phyloP scores from a whole-genome alignment of 495 filamentous ascomycete genomes.

The Neurospora sp. region DNA sequence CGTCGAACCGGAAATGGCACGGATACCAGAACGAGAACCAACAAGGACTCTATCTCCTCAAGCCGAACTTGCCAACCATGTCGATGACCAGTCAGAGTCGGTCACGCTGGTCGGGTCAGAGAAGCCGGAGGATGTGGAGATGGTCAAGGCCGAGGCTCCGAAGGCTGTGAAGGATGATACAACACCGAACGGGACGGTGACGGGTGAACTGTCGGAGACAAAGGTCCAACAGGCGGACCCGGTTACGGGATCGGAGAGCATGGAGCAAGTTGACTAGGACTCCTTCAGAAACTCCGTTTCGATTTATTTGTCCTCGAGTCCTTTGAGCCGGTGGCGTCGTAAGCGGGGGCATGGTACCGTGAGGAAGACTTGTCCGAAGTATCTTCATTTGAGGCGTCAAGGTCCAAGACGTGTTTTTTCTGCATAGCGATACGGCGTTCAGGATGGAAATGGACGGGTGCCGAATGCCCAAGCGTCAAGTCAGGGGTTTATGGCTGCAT shows the following conservation, averaged over 20 bases:
- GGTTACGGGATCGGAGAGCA: neutral
- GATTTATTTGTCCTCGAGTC: neutral
- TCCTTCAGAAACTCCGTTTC: neutral
- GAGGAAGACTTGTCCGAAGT: neutral
- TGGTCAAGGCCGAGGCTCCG: neutral
- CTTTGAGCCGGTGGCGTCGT: neutral
- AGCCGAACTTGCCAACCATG: neutral
- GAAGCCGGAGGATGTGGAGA: neutral
- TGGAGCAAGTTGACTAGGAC: neutral
- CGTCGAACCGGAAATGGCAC: conserved; percentile 29
- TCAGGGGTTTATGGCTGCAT: neutral
- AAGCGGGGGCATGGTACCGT: neutral
- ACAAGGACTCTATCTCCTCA: neutral
- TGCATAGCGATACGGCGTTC: neutral
- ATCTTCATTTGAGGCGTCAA: neutral
- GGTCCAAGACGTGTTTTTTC: neutral
- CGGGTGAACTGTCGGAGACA: neutral
- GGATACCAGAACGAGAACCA: conserved; percentile 6
- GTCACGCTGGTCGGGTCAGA: neutral
- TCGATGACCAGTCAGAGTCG: neutral
- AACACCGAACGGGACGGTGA: neutral
- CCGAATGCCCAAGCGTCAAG: neutral
- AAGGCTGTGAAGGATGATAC: neutral
- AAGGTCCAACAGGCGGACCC: neutral
- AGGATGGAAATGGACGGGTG: neutral